A percentile compares a stretch with the other conserved stretches of the same genome.
phyloP scores from a whole-genome alignment of 495 filamentous ascomycete genomes.

The Choiromyces venosus region DNA sequence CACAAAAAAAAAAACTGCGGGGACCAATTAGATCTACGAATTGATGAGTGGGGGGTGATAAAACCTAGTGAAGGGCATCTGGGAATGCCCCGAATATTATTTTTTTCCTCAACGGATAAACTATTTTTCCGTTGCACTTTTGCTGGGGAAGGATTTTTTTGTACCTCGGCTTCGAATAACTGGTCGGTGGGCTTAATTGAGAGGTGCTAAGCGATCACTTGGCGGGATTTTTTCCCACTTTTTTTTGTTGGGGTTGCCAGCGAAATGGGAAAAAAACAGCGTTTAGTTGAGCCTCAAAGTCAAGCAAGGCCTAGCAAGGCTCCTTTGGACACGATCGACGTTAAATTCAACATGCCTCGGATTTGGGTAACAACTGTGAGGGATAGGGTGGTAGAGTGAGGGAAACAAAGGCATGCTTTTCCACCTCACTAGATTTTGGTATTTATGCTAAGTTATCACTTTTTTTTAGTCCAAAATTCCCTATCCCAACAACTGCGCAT shows the following conservation, averaged over 20 bases:
- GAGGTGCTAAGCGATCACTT: neutral
- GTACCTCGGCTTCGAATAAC: neutral
- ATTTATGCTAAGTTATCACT: neutral
- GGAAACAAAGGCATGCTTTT: neutral
- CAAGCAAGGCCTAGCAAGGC: too few relatives aligned
- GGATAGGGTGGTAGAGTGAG: neutral
- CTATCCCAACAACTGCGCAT: neutral
- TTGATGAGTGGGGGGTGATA: neutral
- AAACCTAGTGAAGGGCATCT: too few relatives aligned
- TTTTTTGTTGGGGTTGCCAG: conserved; percentile 3
- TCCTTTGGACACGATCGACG: neutral
- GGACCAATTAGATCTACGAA: neutral
- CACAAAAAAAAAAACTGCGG: neutral
- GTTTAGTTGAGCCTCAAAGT: neutral
- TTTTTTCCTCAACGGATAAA: neutral
- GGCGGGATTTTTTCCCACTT: neutral
- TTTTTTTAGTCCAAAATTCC: neutral
- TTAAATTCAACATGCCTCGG: too few relatives aligned
- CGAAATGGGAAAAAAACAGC: neutral
- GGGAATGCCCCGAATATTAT: neutral
- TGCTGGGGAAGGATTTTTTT: neutral
- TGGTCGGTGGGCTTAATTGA: neutral
- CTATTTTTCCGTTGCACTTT: neutral
- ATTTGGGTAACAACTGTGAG: neutral
- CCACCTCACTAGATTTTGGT: neutral